phyloP scores from a whole-genome alignment of 2,329 filamentous ascomycete genomes.

The Talaromyces funiculosus region DNA sequence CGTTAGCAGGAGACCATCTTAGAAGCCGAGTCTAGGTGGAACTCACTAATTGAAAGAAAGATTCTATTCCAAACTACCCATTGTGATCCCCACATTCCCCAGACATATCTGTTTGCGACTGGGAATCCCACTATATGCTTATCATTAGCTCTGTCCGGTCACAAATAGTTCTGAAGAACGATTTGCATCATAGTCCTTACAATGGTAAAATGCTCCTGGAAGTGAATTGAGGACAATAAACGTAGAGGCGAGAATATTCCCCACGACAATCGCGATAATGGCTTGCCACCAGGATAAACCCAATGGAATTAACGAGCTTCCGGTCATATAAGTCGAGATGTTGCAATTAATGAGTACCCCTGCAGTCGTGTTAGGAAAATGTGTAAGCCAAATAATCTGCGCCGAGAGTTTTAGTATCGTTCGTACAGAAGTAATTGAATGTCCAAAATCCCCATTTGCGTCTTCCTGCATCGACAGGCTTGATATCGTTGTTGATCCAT shows the following conservation, averaged over 20 bases:
- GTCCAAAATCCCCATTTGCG: slow-evolving; percentile 42
- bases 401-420: neutral
- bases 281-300: slow-evolving; percentile 32
- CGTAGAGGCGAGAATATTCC: slow-evolving; percentile 34
- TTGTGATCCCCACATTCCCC: slow-evolving; percentile 26
- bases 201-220: slow-evolving; percentile 40
- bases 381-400: neutral
- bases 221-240: slow-evolving; percentile 42
- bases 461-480: slow-evolving; percentile 41
- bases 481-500: slow-evolving; percentile 48
- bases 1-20: neutral
- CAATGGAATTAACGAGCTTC: slow-evolving; percentile 30
- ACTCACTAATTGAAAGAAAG: slow-evolving; percentile 32
- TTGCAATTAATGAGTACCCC: slow-evolving; percentile 46
- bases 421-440: slow-evolving; percentile 44
- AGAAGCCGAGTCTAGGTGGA: slow-evolving; percentile 16
- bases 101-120: slow-evolving; percentile 28
- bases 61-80: slow-evolving; percentile 24
- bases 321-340: slow-evolving; percentile 29
- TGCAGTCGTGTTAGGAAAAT: slow-evolving; percentile 19
- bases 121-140: slow-evolving; percentile 26
- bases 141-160: neutral
- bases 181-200: slow-evolving; percentile 12
- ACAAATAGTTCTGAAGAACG: neutral
- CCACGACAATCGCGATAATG: slow-evolving; percentile 26